Percentiles rank a stretch among this genome's conserved stretches.
Evolutionary conservation across 2,329 filamentous ascomycete genomes (phyloP).

Genomic region (Neopestalotiopsis clavispora): DNA sequence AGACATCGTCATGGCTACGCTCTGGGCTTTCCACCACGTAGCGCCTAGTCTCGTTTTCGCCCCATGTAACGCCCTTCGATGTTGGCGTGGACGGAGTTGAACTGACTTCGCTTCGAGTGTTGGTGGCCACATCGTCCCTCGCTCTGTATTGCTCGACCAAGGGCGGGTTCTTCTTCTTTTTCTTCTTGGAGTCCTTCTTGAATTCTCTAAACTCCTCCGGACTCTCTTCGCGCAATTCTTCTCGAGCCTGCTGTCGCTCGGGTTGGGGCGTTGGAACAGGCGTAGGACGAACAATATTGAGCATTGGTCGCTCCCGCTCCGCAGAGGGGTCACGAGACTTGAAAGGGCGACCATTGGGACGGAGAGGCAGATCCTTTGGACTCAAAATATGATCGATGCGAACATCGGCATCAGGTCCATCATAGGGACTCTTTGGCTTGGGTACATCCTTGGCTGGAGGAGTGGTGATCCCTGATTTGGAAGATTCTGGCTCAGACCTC

Average conservation of each 20-base stretch:
- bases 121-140: constrained; percentile 42
- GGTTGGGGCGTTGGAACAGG: constrained; percentile 56
- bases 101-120: constrained; percentile 47
- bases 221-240: constrained; percentile 21
- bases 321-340: constrained; percentile 53
- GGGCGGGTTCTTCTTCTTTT: constrained; percentile 14
- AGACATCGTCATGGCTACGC: constrained; percentile 35
- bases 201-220: not conserved
- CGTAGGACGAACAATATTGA: constrained; percentile 67
- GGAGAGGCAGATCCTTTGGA: constrained; percentile 50
- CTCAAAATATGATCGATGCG: constrained; percentile 63
- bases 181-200: constrained; percentile 19
- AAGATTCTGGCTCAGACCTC: constrained; percentile 43
- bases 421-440: constrained; percentile 55
- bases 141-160: constrained; percentile 21
- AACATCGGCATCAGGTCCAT: constrained; percentile 67
- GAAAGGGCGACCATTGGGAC: not conserved
- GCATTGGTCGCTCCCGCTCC: constrained; percentile 59
- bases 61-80: constrained; percentile 68
- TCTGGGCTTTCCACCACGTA: constrained; percentile 67
- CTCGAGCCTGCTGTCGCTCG: constrained; percentile 42
- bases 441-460: constrained; percentile 55
- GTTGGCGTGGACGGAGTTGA: constrained; percentile 47
- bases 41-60: constrained; percentile 66
- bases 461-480: constrained; percentile 54